Evolutionary conservation across 768 basidiomycete species (phyloP).

Genomic region (Pulveroboletus sp.): DNA sequence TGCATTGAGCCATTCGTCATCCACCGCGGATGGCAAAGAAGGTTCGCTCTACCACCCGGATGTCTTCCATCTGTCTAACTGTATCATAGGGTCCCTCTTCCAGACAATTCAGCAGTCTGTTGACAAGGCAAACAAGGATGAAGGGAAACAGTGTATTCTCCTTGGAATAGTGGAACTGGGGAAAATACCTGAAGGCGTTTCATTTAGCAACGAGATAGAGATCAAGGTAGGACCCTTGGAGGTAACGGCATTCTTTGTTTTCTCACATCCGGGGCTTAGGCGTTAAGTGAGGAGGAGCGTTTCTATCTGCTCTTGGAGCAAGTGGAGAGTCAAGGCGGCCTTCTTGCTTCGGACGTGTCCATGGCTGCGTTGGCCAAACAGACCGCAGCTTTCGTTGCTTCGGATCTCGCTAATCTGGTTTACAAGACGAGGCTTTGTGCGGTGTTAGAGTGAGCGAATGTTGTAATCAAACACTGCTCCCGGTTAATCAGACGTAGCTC

Average conservation of each 20-base stretch:
- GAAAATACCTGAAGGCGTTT: constrained; percentile 58
- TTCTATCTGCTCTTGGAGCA: constrained; percentile 50
- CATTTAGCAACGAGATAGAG: constrained; percentile 84
- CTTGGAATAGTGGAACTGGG: constrained; percentile 69
- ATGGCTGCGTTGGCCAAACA: constrained; percentile 71
- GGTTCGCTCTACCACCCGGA: background rate
- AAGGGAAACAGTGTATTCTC: constrained; percentile 72
- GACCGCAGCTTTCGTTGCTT: constrained; percentile 87
- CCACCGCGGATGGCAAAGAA: constrained; percentile 66
- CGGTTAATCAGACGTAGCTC: constrained; percentile 2
- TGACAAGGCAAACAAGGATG: constrained; percentile 51
- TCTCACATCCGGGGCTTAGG: constrained; percentile 41
- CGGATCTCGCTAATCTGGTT: constrained; percentile 74
- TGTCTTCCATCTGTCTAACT: background rate
- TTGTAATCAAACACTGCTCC: background rate
- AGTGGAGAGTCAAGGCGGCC: constrained; percentile 36
- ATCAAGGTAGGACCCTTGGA: constrained; percentile 66
- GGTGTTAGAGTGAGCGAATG: constrained; percentile 13
- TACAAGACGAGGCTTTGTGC: constrained; percentile 54
- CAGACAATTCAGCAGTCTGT: constrained; percentile 64
- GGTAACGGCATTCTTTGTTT: background rate
- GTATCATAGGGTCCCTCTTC: constrained; percentile 53
- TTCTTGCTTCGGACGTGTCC: constrained; percentile 75
- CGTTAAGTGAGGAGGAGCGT: constrained; percentile 77
- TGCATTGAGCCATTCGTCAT: constrained; percentile 67